phyloP scores from a whole-genome alignment of 306 rosid species.

The Albizia julibrissin region DNA sequence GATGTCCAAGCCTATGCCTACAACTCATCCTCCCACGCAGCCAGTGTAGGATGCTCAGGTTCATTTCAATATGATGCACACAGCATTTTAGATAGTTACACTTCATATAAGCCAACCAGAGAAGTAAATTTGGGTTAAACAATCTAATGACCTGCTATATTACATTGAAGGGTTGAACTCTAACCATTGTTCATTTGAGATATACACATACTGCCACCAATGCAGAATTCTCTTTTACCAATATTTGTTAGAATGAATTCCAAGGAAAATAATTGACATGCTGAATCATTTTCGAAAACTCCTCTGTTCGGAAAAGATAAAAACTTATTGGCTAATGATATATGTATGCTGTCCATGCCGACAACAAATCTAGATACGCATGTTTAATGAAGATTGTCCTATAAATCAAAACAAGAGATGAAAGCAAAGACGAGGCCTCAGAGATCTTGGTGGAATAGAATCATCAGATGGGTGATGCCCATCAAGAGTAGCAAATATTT shows the following conservation, averaged over 20 bases:
- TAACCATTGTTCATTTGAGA: too few relatives aligned
- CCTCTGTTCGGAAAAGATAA: not conserved
- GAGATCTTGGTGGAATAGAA: slow-evolving; percentile 55
- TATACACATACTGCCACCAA: not conserved
- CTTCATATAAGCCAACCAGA: too few relatives aligned
- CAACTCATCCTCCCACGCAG: too few relatives aligned
- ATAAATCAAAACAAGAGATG: not conserved
- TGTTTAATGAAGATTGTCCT: not conserved
- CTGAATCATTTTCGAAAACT: not conserved
- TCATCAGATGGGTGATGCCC: slow-evolving; percentile 44
- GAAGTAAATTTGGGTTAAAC: too few relatives aligned
- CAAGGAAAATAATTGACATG: too few relatives aligned
- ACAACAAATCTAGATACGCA: not conserved
- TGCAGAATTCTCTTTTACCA: not conserved
- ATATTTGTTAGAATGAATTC: too few relatives aligned
- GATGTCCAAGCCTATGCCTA: not conserved
- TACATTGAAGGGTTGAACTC: too few relatives aligned
- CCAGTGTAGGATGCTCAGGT: too few relatives aligned
- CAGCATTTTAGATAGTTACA: too few relatives aligned
- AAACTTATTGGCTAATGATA: not conserved
- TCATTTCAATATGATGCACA: too few relatives aligned
- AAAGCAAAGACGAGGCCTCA: slow-evolving; percentile 32
- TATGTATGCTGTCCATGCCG: not conserved
- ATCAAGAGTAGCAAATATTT: slow-evolving; percentile 60
- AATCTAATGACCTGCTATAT: too few relatives aligned